phyloP scores from a whole-genome alignment of 2,329 filamentous ascomycete species.

The Fusarium concolor region DNA sequence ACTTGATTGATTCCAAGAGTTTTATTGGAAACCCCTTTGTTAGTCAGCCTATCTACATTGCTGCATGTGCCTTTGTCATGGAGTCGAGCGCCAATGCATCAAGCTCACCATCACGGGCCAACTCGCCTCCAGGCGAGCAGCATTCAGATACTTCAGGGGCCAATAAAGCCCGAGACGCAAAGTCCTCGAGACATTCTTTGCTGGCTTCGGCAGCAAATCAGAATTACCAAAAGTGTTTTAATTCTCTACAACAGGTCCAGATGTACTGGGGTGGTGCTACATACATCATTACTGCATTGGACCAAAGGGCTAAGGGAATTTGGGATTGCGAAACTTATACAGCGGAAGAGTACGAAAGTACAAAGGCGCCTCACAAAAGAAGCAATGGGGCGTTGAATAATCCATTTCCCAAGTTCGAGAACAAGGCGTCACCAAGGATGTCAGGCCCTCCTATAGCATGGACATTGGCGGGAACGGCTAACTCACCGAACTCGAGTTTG shows the following conservation, averaged over 20 bases:
- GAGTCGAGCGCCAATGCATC: constrained; percentile 81
- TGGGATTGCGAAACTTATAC: constrained; percentile 79
- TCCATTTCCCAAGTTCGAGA: constrained; percentile 59
- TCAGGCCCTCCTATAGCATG: constrained; percentile 73
- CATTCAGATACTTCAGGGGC: constrained; percentile 1
- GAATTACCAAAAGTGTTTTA: constrained; percentile 89
- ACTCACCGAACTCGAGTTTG: constrained; percentile 85
- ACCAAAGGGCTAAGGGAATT: constrained; percentile 89
- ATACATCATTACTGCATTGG: constrained; percentile 86
- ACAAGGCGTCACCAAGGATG: constrained; percentile 62
- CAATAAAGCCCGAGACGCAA: constrained; percentile 46
- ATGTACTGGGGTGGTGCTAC: constrained; percentile 87
- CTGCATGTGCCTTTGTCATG: constrained; percentile 87
- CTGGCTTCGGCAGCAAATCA: constrained; percentile 85
- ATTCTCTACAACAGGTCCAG: constrained; percentile 83
- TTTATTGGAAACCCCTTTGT: constrained; percentile 91
- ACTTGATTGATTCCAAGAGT: constrained; percentile 86
- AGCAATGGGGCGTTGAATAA: constrained; percentile 53
- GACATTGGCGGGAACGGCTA: constrained; percentile 88
- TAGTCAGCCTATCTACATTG: constrained; percentile 91
- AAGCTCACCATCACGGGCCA: constrained; percentile 66
- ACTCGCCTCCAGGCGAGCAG: constrained; percentile 57
- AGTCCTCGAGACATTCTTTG: constrained; percentile 75
- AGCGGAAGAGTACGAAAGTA: constrained; percentile 81
- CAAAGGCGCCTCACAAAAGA: constrained; percentile 63